phyloP scores from a whole-genome alignment of 371 early-diverging fungal genomes.

The Gilbertella persicaria region DNA sequence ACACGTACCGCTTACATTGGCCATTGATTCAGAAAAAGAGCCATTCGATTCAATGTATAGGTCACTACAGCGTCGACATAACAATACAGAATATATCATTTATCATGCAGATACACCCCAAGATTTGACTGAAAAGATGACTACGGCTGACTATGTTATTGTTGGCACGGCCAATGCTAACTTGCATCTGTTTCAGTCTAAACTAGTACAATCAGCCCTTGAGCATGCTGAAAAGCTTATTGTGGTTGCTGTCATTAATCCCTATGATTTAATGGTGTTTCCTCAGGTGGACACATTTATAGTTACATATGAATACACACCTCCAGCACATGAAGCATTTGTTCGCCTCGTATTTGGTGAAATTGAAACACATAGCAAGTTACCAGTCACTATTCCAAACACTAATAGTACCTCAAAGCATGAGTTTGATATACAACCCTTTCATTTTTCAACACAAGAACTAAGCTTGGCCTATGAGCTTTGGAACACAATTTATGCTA shows the following conservation, averaged over 20 bases:
- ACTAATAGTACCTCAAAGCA: not conserved
- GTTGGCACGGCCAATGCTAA: slow-evolving; percentile 54
- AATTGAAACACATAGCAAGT: slow-evolving; percentile 15
- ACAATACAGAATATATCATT: slow-evolving; percentile 36
- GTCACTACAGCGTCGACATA: slow-evolving; percentile 26
- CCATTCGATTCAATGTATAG: slow-evolving; percentile 45
- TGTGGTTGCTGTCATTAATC: slow-evolving; percentile 46
- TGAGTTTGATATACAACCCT: too few relatives aligned
- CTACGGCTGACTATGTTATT: slow-evolving; percentile 32
- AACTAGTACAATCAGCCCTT: slow-evolving; percentile 33
- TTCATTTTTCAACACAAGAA: slow-evolving; percentile 5
- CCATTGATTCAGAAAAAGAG: slow-evolving; percentile 48
- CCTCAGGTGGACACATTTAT: slow-evolving; percentile 39
- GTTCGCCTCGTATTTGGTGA: slow-evolving; percentile 45
- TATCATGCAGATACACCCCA: slow-evolving; percentile 25
- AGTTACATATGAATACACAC: slow-evolving; percentile 51
- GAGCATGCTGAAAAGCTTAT: slow-evolving; percentile 22
- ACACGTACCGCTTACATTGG: slow-evolving; percentile 46
- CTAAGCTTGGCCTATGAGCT: slow-evolving; percentile 17
- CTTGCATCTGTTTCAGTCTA: slow-evolving; percentile 41
- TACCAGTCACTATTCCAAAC: slow-evolving; percentile 42
- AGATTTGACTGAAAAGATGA: slow-evolving; percentile 17
- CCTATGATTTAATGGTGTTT: slow-evolving; percentile 49
- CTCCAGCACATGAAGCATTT: slow-evolving; percentile 49
- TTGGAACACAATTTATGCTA: slow-evolving; percentile 28